Conservation (phyloP, 2,329 filamentous ascomycete species). For the Xylaria sp. region DNA sequence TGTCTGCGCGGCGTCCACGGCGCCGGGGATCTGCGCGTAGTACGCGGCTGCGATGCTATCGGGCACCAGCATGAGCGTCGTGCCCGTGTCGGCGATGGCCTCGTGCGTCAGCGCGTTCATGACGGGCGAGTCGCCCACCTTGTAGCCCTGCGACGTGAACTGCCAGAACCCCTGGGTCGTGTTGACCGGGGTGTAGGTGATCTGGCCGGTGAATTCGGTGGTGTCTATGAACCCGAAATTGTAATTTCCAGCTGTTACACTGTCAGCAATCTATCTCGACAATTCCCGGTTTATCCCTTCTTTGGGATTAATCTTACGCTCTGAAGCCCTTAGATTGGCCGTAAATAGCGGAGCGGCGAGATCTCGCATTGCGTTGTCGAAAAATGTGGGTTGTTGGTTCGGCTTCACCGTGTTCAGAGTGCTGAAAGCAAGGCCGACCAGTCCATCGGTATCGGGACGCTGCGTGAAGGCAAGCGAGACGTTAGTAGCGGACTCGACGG, state of each 20-base stretch:
- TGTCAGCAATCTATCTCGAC: conserved; percentile 19
- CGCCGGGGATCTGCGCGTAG: conserved; percentile 65
- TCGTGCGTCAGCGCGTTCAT: conserved; percentile 41
- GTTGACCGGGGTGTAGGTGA: conserved; percentile 68
- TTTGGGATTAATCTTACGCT: conserved; percentile 44
- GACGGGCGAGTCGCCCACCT: conserved; percentile 54
- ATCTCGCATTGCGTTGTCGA: conserved; percentile 51
- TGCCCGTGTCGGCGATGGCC: conserved; percentile 71
- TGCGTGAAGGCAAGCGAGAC: conserved; percentile 55
- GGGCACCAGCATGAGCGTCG: conserved; percentile 70
- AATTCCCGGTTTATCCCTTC: neutral
- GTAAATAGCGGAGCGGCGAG: conserved; percentile 65
- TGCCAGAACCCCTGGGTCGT: conserved; percentile 70
- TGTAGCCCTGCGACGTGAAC: conserved; percentile 67
- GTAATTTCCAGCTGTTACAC: conserved; percentile 49
- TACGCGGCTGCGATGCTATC: conserved; percentile 63
- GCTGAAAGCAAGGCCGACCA: conserved; percentile 58
- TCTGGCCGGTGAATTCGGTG: conserved; percentile 65
- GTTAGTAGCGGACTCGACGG: conserved; percentile 56
- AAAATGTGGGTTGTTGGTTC: conserved; percentile 56
- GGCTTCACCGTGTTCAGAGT: conserved; percentile 57
- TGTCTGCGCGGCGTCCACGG: conserved; percentile 54
- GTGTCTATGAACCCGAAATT: conserved; percentile 63
- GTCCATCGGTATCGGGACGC: conserved; percentile 54
- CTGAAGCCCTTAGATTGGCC: conserved; percentile 55